Conservation (phyloP, 2,329 filamentous ascomycete genomes). For the Beauveria sp. region DNA sequence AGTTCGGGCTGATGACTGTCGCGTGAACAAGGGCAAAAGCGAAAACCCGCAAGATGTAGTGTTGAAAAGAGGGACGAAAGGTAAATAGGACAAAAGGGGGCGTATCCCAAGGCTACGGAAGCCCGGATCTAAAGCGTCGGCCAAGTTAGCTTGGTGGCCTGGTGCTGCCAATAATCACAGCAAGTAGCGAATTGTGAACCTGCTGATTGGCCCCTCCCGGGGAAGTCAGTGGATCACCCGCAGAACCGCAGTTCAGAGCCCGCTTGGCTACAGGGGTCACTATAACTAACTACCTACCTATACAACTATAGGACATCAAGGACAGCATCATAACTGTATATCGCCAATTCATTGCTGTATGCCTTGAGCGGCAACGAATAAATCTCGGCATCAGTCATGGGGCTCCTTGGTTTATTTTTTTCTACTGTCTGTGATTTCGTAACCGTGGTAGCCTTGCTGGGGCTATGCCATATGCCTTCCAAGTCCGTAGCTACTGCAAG, state of each 20-base stretch:
- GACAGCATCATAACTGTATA: too few relatives aligned
- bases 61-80: neutral
- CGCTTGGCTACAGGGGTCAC: neutral
- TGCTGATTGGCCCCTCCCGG: slow-evolving; percentile 2
- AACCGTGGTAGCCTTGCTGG: too few relatives aligned
- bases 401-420: too few relatives aligned
- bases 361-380: too few relatives aligned
- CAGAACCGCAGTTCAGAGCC: neutral
- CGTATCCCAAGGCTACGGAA: neutral
- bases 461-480: too few relatives aligned
- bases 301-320: too few relatives aligned
- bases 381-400: too few relatives aligned
- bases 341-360: too few relatives aligned
- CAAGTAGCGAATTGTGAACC: neutral
- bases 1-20: neutral
- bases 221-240: neutral
- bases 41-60: neutral
- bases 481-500: too few relatives aligned
- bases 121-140: neutral
- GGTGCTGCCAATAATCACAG: neutral
- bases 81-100: neutral
- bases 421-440: too few relatives aligned
- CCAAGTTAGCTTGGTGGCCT: neutral
- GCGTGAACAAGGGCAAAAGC: neutral
- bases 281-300: too few relatives aligned